Conservation (phyloP, 805 yeast genomes). For the Myxozyma nipponensis region DNA sequence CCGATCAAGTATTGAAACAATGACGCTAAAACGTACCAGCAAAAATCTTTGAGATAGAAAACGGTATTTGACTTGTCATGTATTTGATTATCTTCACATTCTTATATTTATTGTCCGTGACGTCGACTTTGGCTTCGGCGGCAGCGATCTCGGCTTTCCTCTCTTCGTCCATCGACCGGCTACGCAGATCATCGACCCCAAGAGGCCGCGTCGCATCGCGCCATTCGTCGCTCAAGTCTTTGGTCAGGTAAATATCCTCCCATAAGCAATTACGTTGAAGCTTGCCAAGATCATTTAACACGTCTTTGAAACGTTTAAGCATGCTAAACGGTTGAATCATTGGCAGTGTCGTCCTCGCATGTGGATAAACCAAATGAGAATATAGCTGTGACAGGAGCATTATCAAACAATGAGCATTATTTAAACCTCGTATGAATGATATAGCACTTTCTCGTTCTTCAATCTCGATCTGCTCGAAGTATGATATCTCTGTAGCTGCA, state of each 20-base stretch:
- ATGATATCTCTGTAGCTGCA: slow-evolving; percentile 10
- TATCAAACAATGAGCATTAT: slow-evolving; percentile 20
- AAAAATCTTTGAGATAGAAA: slow-evolving; percentile 17
- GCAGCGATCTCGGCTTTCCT: slow-evolving; percentile 15
- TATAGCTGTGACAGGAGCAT: slow-evolving; percentile 26
- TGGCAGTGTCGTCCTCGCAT: slow-evolving; percentile 23
- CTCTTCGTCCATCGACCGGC: slow-evolving; percentile 7
- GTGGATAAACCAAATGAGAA: slow-evolving; percentile 19
- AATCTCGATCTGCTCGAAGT: slow-evolving; percentile 9
- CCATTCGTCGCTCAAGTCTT: slow-evolving; percentile 23
- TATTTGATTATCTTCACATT: slow-evolving; percentile 26
- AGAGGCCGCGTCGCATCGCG: slow-evolving; percentile 25
- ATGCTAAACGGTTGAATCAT: slow-evolving; percentile 24
- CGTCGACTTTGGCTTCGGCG: slow-evolving; percentile 25
- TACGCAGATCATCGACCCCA: slow-evolving; percentile 12
- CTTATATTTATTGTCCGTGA: slow-evolving; percentile 23
- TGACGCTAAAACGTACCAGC: slow-evolving; percentile 8
- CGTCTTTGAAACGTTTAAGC: slow-evolving; percentile 7
- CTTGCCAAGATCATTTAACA: slow-evolving; percentile 29
- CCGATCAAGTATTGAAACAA: background rate
- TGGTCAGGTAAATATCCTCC: slow-evolving; percentile 30
- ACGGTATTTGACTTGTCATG: slow-evolving; percentile 25
- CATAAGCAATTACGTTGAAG: slow-evolving; percentile 33
- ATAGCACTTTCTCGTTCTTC: slow-evolving; percentile 8
- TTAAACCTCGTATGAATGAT: slow-evolving; percentile 10